These are phyloP conservation scores for Prosopis cineraria DNA, from an alignment of 306 rosid genomes.

Conservation along the genomic window DNA sequence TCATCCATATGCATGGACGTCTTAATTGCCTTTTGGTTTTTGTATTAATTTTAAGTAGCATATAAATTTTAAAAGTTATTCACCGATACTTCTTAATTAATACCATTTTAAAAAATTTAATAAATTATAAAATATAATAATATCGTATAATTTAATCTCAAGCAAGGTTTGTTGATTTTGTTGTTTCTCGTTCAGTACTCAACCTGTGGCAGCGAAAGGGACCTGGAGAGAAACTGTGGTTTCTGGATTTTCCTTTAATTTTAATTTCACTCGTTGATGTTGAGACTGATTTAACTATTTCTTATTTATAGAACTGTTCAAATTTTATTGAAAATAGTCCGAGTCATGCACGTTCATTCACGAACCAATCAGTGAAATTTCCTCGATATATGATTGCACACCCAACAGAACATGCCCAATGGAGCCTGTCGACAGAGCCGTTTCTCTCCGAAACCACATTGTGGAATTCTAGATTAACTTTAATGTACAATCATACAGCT, in stretches of 20 bases:
- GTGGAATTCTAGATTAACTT: background rate
- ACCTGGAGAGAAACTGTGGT: background rate
- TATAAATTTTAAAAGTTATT: too few species aligned
- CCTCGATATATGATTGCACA: background rate
- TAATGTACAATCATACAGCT: background rate
- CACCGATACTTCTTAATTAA: too few species aligned
- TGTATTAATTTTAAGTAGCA: background rate
- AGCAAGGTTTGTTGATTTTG: too few species aligned
- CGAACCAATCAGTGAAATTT: background rate
- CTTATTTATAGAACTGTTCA: background rate
- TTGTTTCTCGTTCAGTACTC: background rate
- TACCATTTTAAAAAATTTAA: too few species aligned
- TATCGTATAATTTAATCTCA: too few species aligned
- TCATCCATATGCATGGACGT: background rate
- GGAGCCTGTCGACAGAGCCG: slow-evolving; percentile 2
- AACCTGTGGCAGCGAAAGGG: background rate
- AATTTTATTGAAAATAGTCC: background rate
- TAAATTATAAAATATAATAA: too few species aligned
- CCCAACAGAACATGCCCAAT: slow-evolving; percentile 20
- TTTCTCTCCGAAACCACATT: background rate
- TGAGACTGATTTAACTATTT: background rate
- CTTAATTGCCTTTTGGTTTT: background rate
- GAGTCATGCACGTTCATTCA: background rate
- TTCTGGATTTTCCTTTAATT: background rate
- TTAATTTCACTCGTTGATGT: background rate